Conservation (phyloP, 2,329 filamentous ascomycete species). For the Alternaria viburni region DNA sequence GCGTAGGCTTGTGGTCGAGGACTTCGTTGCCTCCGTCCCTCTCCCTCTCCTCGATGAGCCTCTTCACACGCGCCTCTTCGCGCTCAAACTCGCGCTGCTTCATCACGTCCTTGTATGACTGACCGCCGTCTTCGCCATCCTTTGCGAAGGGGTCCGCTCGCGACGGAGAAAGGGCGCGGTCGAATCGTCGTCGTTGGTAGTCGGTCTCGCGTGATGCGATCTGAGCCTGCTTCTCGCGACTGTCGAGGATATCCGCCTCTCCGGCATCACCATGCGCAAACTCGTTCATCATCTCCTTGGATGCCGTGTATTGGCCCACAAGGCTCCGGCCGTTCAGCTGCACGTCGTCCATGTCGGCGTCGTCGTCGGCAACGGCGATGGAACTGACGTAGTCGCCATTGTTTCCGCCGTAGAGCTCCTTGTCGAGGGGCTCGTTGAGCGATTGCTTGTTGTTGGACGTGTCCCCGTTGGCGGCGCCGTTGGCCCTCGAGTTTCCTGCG, state of each 20-base stretch:
- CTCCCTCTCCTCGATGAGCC: constrained; percentile 78
- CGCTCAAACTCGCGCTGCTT: constrained; percentile 86
- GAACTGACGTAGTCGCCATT: constrained; percentile 85
- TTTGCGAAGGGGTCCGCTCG: constrained; percentile 85
- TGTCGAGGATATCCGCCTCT: constrained; percentile 87
- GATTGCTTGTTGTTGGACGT: constrained; percentile 87
- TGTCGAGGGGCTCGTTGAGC: constrained; percentile 88
- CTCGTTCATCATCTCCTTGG: constrained; percentile 89
- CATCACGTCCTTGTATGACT: constrained; percentile 91
- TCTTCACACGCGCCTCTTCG: constrained; percentile 86
- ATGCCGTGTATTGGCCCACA: constrained; percentile 95
- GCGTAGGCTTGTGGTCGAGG: constrained; percentile 72
- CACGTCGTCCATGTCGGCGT: constrained; percentile 77
- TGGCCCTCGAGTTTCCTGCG: constrained; percentile 72
- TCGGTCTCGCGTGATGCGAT: constrained; percentile 94
- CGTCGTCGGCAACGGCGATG: constrained; percentile 78
- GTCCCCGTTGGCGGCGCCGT: constrained; percentile 80
- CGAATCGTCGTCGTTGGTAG: constrained; percentile 94
- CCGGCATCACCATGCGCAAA: constrained; percentile 89
- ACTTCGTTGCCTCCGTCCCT: constrained; percentile 65
- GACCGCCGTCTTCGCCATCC: constrained; percentile 74
- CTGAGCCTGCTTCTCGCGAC: constrained; percentile 85
- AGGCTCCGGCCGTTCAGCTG: constrained; percentile 73
- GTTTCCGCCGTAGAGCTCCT: constrained; percentile 77
- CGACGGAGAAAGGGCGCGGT: constrained; percentile 81